These are phyloP conservation scores for Didymella keratinophila DNA, from an alignment of 2,329 filamentous ascomycete genomes.

Conservation along the genomic window DNA sequence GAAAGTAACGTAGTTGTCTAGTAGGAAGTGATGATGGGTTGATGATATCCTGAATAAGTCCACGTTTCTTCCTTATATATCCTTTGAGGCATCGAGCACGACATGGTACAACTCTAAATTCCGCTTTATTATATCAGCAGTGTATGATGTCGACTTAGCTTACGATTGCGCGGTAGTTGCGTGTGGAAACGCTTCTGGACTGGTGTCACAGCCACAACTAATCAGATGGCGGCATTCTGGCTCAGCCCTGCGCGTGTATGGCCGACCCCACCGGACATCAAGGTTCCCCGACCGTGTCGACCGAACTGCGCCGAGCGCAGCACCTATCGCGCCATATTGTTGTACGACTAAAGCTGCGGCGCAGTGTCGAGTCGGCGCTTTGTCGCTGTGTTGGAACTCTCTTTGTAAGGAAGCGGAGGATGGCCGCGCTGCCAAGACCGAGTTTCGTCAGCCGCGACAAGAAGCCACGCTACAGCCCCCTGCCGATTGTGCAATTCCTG, in stretches of 20 bases:
- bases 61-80: conserved; percentile 2
- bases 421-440: background rate
- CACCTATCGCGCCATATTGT: conserved; percentile 13
- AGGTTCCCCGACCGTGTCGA: background rate
- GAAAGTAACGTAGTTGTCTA: background rate
- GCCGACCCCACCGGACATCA: background rate
- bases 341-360: background rate
- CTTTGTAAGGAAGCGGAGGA: conserved; percentile 10
- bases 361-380: background rate
- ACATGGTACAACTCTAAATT: conserved; percentile 5
- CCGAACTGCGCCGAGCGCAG: conserved; percentile 7
- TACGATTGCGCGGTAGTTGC: background rate
- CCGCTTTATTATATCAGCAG: conserved; percentile 20
- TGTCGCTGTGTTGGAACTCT: background rate
- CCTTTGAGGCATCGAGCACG: background rate
- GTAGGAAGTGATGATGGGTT: background rate
- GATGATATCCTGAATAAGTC: background rate
- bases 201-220: background rate
- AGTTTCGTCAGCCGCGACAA: background rate
- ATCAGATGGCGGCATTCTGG: background rate
- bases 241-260: background rate
- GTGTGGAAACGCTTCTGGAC: background rate
- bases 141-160: background rate
- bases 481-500: background rate
- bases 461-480: background rate